Conservation (phyloP, 2,329 filamentous ascomycete species). For the Capronia americana region DNA sequence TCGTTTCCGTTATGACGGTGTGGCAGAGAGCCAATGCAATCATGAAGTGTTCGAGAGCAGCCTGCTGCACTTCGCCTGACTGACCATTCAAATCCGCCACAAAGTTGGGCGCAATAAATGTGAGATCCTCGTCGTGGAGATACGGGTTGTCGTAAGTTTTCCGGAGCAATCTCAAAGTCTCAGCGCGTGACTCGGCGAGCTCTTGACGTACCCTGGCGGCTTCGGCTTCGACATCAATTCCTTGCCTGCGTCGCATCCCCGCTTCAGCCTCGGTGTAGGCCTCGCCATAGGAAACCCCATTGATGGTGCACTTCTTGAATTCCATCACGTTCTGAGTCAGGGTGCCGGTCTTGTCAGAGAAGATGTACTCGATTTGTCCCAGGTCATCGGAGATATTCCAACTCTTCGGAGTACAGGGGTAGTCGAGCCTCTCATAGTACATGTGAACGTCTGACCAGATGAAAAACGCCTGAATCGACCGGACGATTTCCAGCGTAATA, state of each 20-base stretch:
- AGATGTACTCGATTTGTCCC: conserved; percentile 98
- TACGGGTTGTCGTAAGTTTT: conserved; percentile 87
- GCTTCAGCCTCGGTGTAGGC: conserved; percentile 97
- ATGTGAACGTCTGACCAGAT: conserved; percentile 96
- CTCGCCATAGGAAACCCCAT: conserved; percentile 94
- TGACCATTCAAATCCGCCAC: conserved; percentile 80
- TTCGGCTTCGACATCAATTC: conserved; percentile 84
- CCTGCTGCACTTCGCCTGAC: conserved; percentile 75
- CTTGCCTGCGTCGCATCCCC: conserved; percentile 91
- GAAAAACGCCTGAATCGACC: conserved; percentile 91
- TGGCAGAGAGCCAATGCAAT: conserved; percentile 93
- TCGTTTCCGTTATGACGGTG: conserved; percentile 89
- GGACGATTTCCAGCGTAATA: conserved; percentile 94
- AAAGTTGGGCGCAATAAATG: conserved; percentile 90
- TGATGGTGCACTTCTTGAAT: conserved; percentile 98
- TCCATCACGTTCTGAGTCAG: conserved; percentile 96
- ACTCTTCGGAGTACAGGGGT: conserved; percentile 94
- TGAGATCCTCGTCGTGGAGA: conserved; percentile 84
- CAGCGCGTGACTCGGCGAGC: conserved; percentile 77
- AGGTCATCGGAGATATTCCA: conserved; percentile 99
- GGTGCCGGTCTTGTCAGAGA: conserved; percentile 92
- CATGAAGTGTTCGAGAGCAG: conserved; percentile 89
- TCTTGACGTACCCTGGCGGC: conserved; percentile 73
- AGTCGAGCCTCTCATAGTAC: conserved; percentile 95
- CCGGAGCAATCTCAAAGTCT: conserved; percentile 75